Base-by-base conservation (phyloP, 1,284 basidiomycete genomes). In the Fistulina hepatica region DNA sequence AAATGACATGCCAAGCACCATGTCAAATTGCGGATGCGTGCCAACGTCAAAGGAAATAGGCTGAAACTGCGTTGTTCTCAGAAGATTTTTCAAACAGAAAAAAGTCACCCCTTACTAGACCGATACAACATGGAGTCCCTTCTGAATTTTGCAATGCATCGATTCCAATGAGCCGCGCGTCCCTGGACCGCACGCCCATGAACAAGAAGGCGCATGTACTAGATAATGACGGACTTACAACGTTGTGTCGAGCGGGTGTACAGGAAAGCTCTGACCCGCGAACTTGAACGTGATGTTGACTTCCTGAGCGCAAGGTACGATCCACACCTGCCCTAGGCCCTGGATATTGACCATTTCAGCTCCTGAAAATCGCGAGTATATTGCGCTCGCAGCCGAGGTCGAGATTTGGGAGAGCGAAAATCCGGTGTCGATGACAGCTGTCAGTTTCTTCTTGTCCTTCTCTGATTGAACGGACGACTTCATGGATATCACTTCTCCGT, bases 251-350 rank as follows among this genome's bases (percentile, higher is more conserved):
- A 81, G 55, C 2, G 79, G 76, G 46, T 81, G 74, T 3, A 81
- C 65, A 6, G 71, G 76, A 47, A 65, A 72, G 12, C 55, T 45
- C 3, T 63, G 53, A 12, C 73, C 71, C 11, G 53, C 63, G 34
- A 81, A 73, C 41, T 63, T 58, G 56, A 81, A 71, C 1, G 77
- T 73, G 15, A 76, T 55, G 43, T 77, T 80, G 21, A 81, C 64
- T 52, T 77, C 70, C 30, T 65, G 59, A 26, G 59, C 52, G 49
- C 79, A 82, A 2, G 76, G 75, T 3, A 81, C 43, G 6, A 63
- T 60, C 71, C 75, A 82, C 19, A 67, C 59, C 3, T 59, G 48
- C 9, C 74, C 75, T 8, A 72, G 39, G 16, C 50, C 51, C 13
- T 58, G 46, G 11, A 72, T 45, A 24, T 69, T 64, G n/a, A 54